Evolutionary conservation across 129 eudicot species (phyloP), one percentile per base, ranked within the genome.

Genomic region (Pseudognaphalium luteoalbum): DNA sequence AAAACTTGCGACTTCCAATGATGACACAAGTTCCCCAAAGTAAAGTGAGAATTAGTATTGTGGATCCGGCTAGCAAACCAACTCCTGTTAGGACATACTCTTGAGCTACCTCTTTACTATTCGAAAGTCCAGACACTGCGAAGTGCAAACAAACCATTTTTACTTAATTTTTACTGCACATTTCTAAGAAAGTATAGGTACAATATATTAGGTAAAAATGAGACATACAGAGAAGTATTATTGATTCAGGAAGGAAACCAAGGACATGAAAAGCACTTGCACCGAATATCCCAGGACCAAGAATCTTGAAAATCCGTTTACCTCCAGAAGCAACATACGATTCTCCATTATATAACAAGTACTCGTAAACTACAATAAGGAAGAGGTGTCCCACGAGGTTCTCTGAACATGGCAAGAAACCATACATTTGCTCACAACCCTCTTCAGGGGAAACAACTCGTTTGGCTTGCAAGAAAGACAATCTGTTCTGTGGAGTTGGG

Each of bases 271-370:
- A 87, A 11, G 89, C 91, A 82, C 91, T 85, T 7, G 96, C 97
- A 71, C 97, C 98, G 14, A 92, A 88, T 35, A 89, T 76, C 17
- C 98, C 96, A 3, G 98, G 93, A 16, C 98, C 98, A 73, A 93
- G 86, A 77, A 93, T 93, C 75, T 85, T 85, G 80, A 93, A 87
- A 41, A 93, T 76, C 62, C 83, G 81, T 73, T 88, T 86, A 34
- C 96, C 91, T 39, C 98, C 98, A 4, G 85, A 71, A 22, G 87
- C 84, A 16, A 90, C 87, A 33, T 86, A 86, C 1, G 88, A 83
- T 64, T 88, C 96, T 14, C 92, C 98, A 3, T 83, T 82, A 54
- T 80, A 86, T 76, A 90, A 47, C 32, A 93, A 85, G 76, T 79
- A 93, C 81, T 90, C 89, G 35, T 90, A 93, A 56, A 93, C 92